These are phyloP conservation scores for Talaromyces atroroseus DNA, from an alignment of 2,329 filamentous ascomycete genomes.

Conservation along the genomic window DNA sequence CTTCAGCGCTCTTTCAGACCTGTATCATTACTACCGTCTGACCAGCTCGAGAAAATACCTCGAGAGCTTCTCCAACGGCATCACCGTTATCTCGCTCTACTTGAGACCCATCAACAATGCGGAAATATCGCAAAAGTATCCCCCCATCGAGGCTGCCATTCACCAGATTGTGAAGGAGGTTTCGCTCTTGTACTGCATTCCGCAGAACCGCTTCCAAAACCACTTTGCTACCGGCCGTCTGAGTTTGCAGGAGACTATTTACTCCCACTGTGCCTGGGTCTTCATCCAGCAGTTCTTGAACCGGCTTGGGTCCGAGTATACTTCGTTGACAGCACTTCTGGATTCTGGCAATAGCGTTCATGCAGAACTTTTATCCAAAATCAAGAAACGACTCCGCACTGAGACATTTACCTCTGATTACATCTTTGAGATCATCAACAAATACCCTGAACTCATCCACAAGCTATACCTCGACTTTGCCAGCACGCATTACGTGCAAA, in stretches of 20 bases:
- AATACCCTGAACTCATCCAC: slow-evolving; percentile 81
- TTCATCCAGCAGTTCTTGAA: slow-evolving; percentile 98
- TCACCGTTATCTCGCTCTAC: slow-evolving; percentile 95
- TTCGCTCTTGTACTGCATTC: slow-evolving; percentile 93
- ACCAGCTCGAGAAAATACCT: slow-evolving; percentile 97
- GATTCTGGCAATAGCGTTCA: slow-evolving; percentile 77
- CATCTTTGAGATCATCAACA: slow-evolving; percentile 92
- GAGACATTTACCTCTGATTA: slow-evolving; percentile 98
- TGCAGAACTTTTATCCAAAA: slow-evolving; percentile 80
- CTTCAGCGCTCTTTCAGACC: slow-evolving; percentile 89
- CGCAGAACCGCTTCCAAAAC: slow-evolving; percentile 90
- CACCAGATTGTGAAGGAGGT: slow-evolving; percentile 99
- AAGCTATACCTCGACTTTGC: slow-evolving; percentile 89
- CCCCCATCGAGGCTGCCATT: slow-evolving; percentile 87
- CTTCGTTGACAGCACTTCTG: slow-evolving; percentile 73
- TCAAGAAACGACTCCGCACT: slow-evolving; percentile 89
- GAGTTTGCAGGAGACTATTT: slow-evolving; percentile 93
- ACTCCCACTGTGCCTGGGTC: slow-evolving; percentile 95
- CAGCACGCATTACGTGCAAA: slow-evolving; percentile 72
- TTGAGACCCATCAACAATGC: slow-evolving; percentile 65
- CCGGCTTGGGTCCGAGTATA: slow-evolving; percentile 85
- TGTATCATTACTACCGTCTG: slow-evolving; percentile 98
- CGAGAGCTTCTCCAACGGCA: slow-evolving; percentile 97
- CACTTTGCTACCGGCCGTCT: slow-evolving; percentile 81
- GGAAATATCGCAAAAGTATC: slow-evolving; percentile 53